phyloP scores from a whole-genome alignment of 345 rosid species.

The Kandelia obovata region DNA sequence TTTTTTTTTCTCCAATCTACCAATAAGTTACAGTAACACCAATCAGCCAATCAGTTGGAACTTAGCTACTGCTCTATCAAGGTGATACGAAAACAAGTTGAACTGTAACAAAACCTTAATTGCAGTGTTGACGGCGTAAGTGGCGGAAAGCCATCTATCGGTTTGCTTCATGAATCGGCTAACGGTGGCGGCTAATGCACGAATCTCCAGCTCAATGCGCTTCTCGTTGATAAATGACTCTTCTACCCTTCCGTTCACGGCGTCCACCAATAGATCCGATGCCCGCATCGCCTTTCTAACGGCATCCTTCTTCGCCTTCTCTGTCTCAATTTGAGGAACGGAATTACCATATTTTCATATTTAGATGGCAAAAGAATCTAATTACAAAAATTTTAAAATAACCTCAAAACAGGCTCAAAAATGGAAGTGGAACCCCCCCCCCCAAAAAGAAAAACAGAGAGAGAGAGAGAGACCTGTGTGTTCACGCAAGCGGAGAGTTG shows the following conservation, averaged over 20 bases:
- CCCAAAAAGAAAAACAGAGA: too few relatives aligned
- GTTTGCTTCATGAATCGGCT: conserved; percentile 65
- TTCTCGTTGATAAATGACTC: conserved; percentile 75
- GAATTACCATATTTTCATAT: too few relatives aligned
- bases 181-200: conserved; percentile 55
- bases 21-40: too few relatives aligned
- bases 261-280: conserved; percentile 69
- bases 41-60: too few relatives aligned
- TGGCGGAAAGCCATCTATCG: conserved; percentile 75
- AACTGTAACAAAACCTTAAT: conserved; percentile 48
- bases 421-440: too few relatives aligned
- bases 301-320: conserved; percentile 79
- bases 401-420: too few relatives aligned
- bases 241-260: conserved; percentile 82
- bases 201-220: conserved; percentile 73
- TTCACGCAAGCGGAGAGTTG: conserved; percentile 59
- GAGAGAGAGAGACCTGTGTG: conserved; percentile 36
- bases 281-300: conserved; percentile 50
- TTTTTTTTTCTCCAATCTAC: too few relatives aligned
- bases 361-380: not conserved
- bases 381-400: not conserved
- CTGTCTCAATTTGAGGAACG: conserved; percentile 18
- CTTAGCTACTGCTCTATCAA: too few relatives aligned
- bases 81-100: not conserved
- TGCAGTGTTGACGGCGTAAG: conserved; percentile 70